These are phyloP conservation scores for Oxytropis ochrocephala DNA, from an alignment of 306 rosid species.

Conservation along the genomic window DNA sequence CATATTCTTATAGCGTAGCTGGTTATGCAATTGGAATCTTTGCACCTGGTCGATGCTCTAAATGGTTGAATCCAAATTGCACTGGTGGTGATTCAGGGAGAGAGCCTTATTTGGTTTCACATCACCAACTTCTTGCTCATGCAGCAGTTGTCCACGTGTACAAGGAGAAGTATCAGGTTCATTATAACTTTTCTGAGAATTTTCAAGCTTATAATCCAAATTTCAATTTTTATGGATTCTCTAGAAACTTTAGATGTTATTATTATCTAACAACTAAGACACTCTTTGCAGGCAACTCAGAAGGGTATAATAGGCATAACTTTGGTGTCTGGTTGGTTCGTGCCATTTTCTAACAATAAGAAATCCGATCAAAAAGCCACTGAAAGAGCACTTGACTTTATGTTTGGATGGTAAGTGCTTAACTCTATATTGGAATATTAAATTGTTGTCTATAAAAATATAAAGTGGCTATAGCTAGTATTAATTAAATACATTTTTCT, in stretches of 20 bases:
- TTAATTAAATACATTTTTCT: no score
- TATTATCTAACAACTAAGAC: not conserved
- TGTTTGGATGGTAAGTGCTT: constrained; percentile 52
- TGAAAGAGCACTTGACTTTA: constrained; percentile 45
- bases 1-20: not conserved
- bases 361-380: constrained; percentile 35
- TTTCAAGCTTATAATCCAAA: not conserved
- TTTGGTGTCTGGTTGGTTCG: constrained; percentile 31
- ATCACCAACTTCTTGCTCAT: constrained; percentile 52
- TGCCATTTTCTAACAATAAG: constrained; percentile 27
- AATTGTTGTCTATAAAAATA: not conserved
- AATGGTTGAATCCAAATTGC: constrained; percentile 35
- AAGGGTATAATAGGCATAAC: constrained; percentile 62
- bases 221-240: not conserved
- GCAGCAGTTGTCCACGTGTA: constrained; percentile 36
- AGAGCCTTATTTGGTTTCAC: constrained; percentile 49
- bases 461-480: no score
- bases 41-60: constrained; percentile 51
- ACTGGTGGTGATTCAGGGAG: constrained; percentile 40
- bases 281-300: constrained; percentile 38
- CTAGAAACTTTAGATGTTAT: not conserved
- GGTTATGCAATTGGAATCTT: constrained; percentile 21
- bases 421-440: not conserved
- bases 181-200: not conserved
- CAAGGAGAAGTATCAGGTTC: constrained; percentile 34